These are phyloP conservation scores for Mycena amicta DNA, from an alignment of 768 basidiomycete species.

Conservation along the genomic window DNA sequence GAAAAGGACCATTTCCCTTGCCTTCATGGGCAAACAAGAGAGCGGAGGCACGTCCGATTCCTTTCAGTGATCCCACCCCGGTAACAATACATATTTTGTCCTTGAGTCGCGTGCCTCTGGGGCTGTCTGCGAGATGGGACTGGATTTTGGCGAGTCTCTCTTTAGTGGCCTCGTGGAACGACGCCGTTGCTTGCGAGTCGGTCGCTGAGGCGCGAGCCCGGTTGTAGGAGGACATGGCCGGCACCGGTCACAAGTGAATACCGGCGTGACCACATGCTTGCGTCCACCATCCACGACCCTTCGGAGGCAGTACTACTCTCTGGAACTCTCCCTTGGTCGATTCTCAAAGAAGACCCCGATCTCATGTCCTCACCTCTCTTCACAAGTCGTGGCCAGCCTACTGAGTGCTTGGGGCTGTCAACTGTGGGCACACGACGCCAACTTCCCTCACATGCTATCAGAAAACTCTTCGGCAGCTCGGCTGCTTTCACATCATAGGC, in stretches of 20 bases:
- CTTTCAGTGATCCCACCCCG: slow-evolving; percentile 82
- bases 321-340: too few relatives aligned
- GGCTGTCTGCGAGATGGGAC: slow-evolving; percentile 58
- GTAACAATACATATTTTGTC: slow-evolving; percentile 88
- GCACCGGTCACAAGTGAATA: background rate
- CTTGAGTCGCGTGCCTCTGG: slow-evolving; percentile 59
- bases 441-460: slow-evolving; percentile 12
- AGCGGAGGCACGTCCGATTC: slow-evolving; percentile 83
- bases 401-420: background rate
- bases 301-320: too few relatives aligned
- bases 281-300: too few relatives aligned
- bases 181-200: slow-evolving; percentile 50
- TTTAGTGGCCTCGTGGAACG: slow-evolving; percentile 61
- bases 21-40: slow-evolving; percentile 82
- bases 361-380: background rate
- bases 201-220: slow-evolving; percentile 32
- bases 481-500: slow-evolving; percentile 21
- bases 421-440: background rate
- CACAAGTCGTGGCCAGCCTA: background rate
- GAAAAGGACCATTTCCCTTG: too few relatives aligned
- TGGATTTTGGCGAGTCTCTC: slow-evolving; percentile 69
- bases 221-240: slow-evolving; percentile 39
- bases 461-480: slow-evolving; percentile 15
- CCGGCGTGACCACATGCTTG: too few relatives aligned
- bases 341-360: too few relatives aligned